Percentiles rank a stretch among this genome's conserved stretches.
These are phyloP conservation scores for Chondrus crispus DNA, from an alignment of 23 red algal genomes.

Conservation along the genomic window DNA sequence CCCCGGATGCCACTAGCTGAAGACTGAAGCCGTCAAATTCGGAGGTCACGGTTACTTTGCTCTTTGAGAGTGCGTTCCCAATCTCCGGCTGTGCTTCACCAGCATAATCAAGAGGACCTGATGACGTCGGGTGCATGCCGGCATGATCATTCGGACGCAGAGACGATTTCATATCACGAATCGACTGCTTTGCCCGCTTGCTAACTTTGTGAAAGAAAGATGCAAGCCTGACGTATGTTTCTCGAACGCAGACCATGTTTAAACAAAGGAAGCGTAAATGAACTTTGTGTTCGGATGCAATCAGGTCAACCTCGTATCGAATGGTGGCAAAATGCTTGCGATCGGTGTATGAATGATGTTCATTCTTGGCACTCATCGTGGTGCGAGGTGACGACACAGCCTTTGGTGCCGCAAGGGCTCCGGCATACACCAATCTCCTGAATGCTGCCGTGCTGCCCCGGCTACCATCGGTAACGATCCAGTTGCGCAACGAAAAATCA, in stretches of 20 bases:
- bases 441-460: slow-evolving; percentile 69
- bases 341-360: neutral
- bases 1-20: slow-evolving; percentile 54
- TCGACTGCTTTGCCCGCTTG: slow-evolving; percentile 3
- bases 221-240: slow-evolving; percentile 51
- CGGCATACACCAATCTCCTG: slow-evolving; percentile 45
- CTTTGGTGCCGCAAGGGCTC: slow-evolving; percentile 8
- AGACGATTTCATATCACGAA: neutral
- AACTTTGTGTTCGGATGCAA: slow-evolving; percentile 22
- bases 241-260: slow-evolving; percentile 63
- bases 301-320: slow-evolving; percentile 24
- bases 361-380: neutral
- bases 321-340: slow-evolving; percentile 41
- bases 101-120: no score
- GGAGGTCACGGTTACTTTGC: neutral
- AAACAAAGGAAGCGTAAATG: slow-evolving; percentile 69
- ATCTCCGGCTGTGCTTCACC: neutral
- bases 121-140: no score
- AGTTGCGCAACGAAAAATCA: slow-evolving; percentile 22
- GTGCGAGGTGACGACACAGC: slow-evolving; percentile 44
- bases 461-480: slow-evolving; percentile 55
- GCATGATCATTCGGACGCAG: neutral
- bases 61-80: neutral
- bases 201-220: slow-evolving; percentile 35
- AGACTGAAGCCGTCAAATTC: slow-evolving; percentile 65